These are phyloP conservation scores for Fusarium robinianum DNA, from an alignment of 2,329 filamentous ascomycete genomes.

Conservation along the genomic window DNA sequence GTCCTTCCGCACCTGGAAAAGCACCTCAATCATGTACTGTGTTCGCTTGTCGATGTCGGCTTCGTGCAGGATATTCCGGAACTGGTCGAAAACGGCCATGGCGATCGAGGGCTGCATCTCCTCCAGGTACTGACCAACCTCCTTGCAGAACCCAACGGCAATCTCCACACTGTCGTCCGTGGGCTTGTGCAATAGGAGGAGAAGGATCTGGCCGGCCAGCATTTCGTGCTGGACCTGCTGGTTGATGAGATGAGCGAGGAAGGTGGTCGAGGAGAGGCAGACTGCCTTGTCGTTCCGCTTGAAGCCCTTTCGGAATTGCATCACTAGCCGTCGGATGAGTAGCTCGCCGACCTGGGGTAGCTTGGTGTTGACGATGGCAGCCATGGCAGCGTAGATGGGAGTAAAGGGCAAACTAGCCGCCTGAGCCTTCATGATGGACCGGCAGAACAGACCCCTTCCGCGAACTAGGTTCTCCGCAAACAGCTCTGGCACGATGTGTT, in stretches of 20 bases:
- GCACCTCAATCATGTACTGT: conserved; percentile 99
- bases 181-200: conserved; percentile 91
- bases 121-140: conserved; percentile 91
- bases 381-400: conserved; percentile 94
- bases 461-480: conserved; percentile 94
- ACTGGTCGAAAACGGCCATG: conserved; percentile 91
- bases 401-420: conserved; percentile 95
- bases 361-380: conserved; percentile 96
- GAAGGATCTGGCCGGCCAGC: conserved; percentile 86
- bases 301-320: conserved; percentile 95
- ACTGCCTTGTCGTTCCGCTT: conserved; percentile 97
- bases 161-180: conserved; percentile 98
- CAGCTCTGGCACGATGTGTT: conserved; percentile 92
- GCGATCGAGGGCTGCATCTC: conserved; percentile 92
- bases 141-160: conserved; percentile 87
- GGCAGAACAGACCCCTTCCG: conserved; percentile 88
- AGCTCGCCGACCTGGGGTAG: conserved; percentile 93
- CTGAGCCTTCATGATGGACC: conserved; percentile 98
- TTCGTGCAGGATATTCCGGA: conserved; percentile 93
- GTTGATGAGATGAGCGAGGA: conserved; percentile 93
- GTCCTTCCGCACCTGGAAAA: conserved; percentile 96
- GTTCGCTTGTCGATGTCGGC: conserved; percentile 96
- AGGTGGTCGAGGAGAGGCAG: conserved; percentile 89
- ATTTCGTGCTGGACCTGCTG: conserved; percentile 96
- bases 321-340: conserved; percentile 79